Evolutionary conservation across 352 stramenopile species (phyloP), one percentile per base, ranked within the genome.

Genomic region (Phytophthora colocasiae): DNA sequence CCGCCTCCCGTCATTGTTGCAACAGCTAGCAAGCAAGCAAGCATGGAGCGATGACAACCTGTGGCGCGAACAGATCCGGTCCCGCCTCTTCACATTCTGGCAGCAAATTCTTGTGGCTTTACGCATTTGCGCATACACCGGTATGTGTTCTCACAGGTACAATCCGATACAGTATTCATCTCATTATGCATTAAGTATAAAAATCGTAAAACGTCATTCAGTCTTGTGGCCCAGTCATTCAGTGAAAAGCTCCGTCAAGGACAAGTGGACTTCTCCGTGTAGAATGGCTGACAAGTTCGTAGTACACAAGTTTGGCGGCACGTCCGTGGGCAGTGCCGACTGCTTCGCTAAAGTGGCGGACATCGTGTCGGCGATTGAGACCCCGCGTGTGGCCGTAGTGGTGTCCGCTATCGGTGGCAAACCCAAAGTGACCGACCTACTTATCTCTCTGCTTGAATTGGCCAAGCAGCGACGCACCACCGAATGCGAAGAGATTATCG

Each of bases 281-380:
- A 48, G 48, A 24, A 80, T 80, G 72, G 64, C 60, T 56, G 69
- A 75, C 65, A 81, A 91, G 66, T 96, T 93, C 40, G 92, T 98
- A 32, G 93, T 98, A 31, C 97, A 99, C 81, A 99, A 99, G 73
- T 99, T 99, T 77, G 97, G 97, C 57, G 97, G 97, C 40, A 98
- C 90, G 47, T 98, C 90, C 43, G 81, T 99, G 24, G 96, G 96
- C 48, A 97, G 96, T 71, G 83, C 93, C 47, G 86, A 95, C 50
- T 94, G 95, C 60, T 97, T 99, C 63, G 88, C 83, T 48, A 83
- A 90, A 38, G 87, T 96, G 22, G 68, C 69, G n/a, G 71, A 88
- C 54, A 96, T 93, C 49, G 75, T 94, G 15, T 75, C 84, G 34
- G 62, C 56, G 24, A 26, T 89, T 36, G 47, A 72, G n/a, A 63